phyloP scores from a whole-genome alignment of 768 basidiomycete species.

The Podaxis sp. region DNA sequence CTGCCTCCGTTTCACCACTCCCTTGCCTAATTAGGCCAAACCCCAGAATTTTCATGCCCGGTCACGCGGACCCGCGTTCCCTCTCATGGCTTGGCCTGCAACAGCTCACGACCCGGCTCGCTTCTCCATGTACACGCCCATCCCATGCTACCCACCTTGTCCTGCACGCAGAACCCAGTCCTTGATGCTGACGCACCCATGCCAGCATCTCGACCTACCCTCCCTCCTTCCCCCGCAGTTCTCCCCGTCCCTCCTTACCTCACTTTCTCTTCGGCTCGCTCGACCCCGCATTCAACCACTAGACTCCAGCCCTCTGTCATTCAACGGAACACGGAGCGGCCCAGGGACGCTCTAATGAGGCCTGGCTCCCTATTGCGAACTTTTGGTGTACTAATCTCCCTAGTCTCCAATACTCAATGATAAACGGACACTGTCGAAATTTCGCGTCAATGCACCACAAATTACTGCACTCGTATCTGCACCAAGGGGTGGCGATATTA shows the following conservation, averaged over 20 bases:
- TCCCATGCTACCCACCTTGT: conserved; percentile 1
- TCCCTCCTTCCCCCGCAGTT: no score
- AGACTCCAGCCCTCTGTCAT: not conserved
- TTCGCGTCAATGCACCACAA: not conserved
- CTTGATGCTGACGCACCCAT: not conserved
- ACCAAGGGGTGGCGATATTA: not conserved
- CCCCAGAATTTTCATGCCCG: conserved; percentile 10
- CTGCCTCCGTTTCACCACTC: not conserved
- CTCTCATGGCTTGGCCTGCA: not conserved
- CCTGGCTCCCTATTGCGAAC: not conserved
- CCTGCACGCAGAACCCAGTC: not conserved
- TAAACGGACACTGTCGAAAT: not conserved
- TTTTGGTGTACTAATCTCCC: not conserved
- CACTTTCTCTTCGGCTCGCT: not conserved
- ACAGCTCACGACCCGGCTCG: not conserved
- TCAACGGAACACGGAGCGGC: conserved; percentile 1
- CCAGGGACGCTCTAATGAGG: not conserved
- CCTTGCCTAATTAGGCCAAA: not conserved
- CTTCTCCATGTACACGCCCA: not conserved
- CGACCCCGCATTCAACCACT: not conserved
- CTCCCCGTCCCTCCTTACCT: not conserved
- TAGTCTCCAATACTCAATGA: not conserved
- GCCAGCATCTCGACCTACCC: not conserved
- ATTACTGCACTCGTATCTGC: not conserved
- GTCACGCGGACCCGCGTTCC: conserved; percentile 1